A percentile compares a stretch with the other conserved stretches of the same genome.
Evolutionary conservation across 768 basidiomycete species (phyloP).

Genomic region (Mycena belliarum): DNA sequence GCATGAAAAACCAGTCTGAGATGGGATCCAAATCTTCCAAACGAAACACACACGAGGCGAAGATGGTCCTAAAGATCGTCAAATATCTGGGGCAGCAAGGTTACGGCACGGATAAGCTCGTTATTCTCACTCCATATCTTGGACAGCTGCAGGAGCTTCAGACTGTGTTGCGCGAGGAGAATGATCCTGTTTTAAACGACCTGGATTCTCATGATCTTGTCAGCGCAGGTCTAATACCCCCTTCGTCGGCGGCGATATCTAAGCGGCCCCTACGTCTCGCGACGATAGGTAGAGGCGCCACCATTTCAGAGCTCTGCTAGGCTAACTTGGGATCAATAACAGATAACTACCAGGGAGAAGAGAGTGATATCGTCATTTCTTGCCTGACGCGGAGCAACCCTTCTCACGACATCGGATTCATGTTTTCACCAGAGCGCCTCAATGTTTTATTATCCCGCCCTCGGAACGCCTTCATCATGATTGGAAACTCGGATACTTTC

Average conservation of each 20-base stretch:
- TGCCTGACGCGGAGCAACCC: constrained; percentile 64
- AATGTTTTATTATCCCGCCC: constrained; percentile 74
- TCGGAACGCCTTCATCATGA: constrained; percentile 61
- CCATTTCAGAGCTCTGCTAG: neutral
- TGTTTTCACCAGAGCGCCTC: constrained; percentile 67
- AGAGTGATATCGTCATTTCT: constrained; percentile 66
- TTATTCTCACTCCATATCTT: constrained; percentile 69
- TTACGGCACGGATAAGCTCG: constrained; percentile 59
- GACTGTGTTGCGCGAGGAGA: constrained; percentile 43
- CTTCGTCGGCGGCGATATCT: constrained; percentile 36
- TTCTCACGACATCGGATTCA: constrained; percentile 63
- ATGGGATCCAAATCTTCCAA: constrained; percentile 54
- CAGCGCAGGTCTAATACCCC: constrained; percentile 52
- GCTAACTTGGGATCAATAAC: neutral
- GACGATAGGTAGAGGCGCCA: constrained; percentile 56
- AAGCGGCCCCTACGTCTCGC: constrained; percentile 57
- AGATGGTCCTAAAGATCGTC: constrained; percentile 67
- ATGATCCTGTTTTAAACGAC: constrained; percentile 65
- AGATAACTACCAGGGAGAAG: constrained; percentile 80
- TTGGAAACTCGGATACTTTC: constrained; percentile 68
- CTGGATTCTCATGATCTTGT: constrained; percentile 60
- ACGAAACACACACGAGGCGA: constrained; percentile 57
- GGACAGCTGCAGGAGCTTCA: constrained; percentile 61
- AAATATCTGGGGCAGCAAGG: constrained; percentile 69
- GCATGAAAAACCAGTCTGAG: constrained; percentile 48